Conservation (phyloP, 2,329 filamentous ascomycete genomes). For the Immersiporthe knoxdaviesiana region DNA sequence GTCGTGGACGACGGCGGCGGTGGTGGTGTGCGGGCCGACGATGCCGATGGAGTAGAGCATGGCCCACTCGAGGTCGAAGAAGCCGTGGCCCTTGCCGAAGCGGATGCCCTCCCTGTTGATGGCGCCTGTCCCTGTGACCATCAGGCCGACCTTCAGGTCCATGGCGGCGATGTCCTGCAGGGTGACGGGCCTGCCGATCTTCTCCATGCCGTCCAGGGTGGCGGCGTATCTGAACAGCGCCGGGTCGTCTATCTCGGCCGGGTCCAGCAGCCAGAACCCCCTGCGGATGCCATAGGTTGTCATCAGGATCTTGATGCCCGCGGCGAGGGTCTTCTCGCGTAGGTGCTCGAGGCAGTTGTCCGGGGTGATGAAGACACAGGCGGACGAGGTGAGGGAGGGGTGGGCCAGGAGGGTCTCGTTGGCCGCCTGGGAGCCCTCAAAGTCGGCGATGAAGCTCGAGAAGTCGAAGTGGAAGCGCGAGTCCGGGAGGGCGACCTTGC, state of each 20-base stretch:
- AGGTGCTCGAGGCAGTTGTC: conserved; percentile 50
- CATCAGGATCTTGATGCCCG: conserved; percentile 45
- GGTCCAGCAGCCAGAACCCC: conserved; percentile 47
- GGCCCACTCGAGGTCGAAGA: conserved; percentile 49
- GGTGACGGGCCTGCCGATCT: conserved; percentile 40
- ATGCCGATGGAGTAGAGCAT: conserved; percentile 42
- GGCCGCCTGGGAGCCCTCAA: conserved; percentile 42
- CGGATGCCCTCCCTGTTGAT: conserved; percentile 44
- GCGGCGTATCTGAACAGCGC: conserved; percentile 39
- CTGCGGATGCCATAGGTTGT: conserved; percentile 47
- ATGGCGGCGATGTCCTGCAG: conserved; percentile 41
- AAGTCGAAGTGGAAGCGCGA: conserved; percentile 49
- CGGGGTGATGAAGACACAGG: conserved; percentile 44
- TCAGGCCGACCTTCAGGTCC: conserved; percentile 39
- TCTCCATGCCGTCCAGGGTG: conserved; percentile 50
- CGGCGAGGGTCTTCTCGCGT: conserved; percentile 41
- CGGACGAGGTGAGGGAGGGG: conserved; percentile 38
- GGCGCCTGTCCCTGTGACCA: conserved; percentile 45
- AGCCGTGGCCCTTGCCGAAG: conserved; percentile 45
- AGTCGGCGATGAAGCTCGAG: conserved; percentile 47
- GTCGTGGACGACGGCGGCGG: conserved; percentile 44
- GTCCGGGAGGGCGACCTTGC: conserved; percentile 45
- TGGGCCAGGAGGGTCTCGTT: conserved; percentile 38
- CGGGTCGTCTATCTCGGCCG: conserved; percentile 36
- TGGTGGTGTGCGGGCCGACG: conserved; percentile 35